Evolutionary conservation across 352 stramenopile species (phyloP).

Genomic region (Globisporangium takayamanum): DNA sequence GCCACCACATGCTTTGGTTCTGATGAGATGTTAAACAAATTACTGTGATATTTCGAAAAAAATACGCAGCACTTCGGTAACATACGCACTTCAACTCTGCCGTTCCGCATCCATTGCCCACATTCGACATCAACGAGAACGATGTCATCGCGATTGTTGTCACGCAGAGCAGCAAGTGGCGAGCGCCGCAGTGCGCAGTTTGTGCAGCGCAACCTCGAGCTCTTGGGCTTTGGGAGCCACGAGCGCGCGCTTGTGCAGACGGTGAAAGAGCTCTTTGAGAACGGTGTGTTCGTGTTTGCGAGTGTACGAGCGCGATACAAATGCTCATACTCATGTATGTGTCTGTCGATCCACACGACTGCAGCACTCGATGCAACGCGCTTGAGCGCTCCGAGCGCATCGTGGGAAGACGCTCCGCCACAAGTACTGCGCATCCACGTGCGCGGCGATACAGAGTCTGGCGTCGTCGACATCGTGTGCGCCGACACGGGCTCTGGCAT

Average conservation of each 20-base stretch:
- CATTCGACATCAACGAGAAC: background rate
- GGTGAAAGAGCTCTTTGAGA: slow-evolving; percentile 81
- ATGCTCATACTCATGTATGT: background rate
- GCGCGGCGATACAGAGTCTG: slow-evolving; percentile 17
- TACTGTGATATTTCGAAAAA: too few species aligned
- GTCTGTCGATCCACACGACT: background rate
- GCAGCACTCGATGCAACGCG: slow-evolving; percentile 60
- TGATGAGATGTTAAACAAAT: too few species aligned
- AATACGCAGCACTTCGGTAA: too few species aligned
- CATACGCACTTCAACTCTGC: background rate
- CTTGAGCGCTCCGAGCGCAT: slow-evolving; percentile 2
- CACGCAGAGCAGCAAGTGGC: background rate
- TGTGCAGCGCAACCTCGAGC: slow-evolving; percentile 55
- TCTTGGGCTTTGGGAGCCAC: slow-evolving; percentile 62
- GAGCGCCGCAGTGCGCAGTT: slow-evolving; percentile 37
- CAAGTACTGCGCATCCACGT: slow-evolving; percentile 49
- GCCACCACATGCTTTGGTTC: too few species aligned
- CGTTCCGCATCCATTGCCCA: background rate
- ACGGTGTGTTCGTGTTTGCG: slow-evolving; percentile 25
- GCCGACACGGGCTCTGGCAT: slow-evolving; percentile 72
- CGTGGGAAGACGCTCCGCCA: slow-evolving; percentile 19
- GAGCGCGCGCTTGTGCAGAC: slow-evolving; percentile 62
- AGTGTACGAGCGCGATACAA: background rate
- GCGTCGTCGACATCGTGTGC: slow-evolving; percentile 59
- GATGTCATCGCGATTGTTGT: background rate